Evolutionary conservation across 2,329 filamentous ascomycete species (phyloP).

Genomic region (Trichoderma aggressivum): DNA sequence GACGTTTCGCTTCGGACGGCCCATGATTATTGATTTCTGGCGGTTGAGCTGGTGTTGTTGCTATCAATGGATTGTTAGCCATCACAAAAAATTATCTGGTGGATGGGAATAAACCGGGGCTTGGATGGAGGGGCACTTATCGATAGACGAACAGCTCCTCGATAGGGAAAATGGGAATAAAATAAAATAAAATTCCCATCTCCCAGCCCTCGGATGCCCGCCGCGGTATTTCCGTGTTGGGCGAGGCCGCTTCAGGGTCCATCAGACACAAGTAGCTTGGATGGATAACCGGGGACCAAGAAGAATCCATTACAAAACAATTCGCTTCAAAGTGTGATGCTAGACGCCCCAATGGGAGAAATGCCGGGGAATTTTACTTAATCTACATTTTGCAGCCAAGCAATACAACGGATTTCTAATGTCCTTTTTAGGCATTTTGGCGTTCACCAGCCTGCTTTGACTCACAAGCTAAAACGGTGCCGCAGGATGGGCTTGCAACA

Average conservation of each 20-base stretch:
- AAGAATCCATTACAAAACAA: background rate
- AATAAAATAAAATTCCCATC: background rate
- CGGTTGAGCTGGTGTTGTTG: background rate
- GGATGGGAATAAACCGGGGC: conserved; percentile 7
- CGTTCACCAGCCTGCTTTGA: background rate
- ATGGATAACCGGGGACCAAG: background rate
- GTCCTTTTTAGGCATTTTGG: background rate
- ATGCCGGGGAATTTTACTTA: background rate
- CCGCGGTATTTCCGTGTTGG: conserved; percentile 17
- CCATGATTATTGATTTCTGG: conserved; percentile 29
- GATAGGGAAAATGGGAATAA: conserved; percentile 4
- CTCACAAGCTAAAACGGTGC: background rate
- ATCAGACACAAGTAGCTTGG: background rate
- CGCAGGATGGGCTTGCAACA: background rate
- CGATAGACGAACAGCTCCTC: conserved; percentile 1
- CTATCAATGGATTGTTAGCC: background rate
- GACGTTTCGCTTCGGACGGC: conserved; percentile 63
- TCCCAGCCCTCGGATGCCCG: background rate
- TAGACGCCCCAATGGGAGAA: conserved; percentile 13
- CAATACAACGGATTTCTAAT: background rate
- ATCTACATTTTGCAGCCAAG: background rate
- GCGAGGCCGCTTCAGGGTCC: conserved; percentile 13
- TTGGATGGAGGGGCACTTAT: conserved; percentile 13
- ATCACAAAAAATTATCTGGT: background rate
- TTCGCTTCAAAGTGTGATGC: background rate